Conservation (phyloP, 495 filamentous ascomycete genomes). For the Sordaria brevicollis region DNA sequence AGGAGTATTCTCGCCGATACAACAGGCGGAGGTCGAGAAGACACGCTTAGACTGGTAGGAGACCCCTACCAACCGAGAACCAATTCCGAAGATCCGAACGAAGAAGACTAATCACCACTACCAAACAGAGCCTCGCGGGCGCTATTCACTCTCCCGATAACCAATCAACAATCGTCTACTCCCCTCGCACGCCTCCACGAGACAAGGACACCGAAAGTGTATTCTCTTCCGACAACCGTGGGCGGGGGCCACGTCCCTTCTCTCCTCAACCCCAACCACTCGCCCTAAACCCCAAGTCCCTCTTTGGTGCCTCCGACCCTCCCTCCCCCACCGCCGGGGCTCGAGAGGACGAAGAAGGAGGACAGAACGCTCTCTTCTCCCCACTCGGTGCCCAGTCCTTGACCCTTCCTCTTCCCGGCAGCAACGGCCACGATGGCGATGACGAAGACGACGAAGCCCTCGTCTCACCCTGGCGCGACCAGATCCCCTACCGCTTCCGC, state of each 20-base stretch:
- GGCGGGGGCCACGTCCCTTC: slow-evolving; percentile 41
- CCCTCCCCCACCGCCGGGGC: neutral
- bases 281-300: slow-evolving; percentile 28
- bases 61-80: slow-evolving; percentile 12
- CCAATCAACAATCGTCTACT: neutral
- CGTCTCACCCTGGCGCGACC: neutral
- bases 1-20: slow-evolving; percentile 42
- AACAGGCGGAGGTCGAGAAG: slow-evolving; percentile 1
- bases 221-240: slow-evolving; percentile 37
- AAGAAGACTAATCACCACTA: slow-evolving; percentile 32
- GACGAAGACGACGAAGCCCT: slow-evolving; percentile 21
- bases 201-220: slow-evolving; percentile 35
- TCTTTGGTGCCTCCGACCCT: slow-evolving; percentile 11
- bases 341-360: neutral
- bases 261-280: slow-evolving; percentile 37
- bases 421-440: neutral
- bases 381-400: neutral
- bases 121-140: slow-evolving; percentile 36
- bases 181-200: neutral
- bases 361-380: neutral
- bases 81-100: slow-evolving; percentile 34
- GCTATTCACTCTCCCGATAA: slow-evolving; percentile 12
- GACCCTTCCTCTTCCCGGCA: neutral
- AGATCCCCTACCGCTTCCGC: neutral
- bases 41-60: slow-evolving; percentile 12